Percentiles rank a stretch among this genome's conserved stretches.
Evolutionary conservation across 306 rosid genomes (phyloP).

Genomic region (Malus sieversii): DNA sequence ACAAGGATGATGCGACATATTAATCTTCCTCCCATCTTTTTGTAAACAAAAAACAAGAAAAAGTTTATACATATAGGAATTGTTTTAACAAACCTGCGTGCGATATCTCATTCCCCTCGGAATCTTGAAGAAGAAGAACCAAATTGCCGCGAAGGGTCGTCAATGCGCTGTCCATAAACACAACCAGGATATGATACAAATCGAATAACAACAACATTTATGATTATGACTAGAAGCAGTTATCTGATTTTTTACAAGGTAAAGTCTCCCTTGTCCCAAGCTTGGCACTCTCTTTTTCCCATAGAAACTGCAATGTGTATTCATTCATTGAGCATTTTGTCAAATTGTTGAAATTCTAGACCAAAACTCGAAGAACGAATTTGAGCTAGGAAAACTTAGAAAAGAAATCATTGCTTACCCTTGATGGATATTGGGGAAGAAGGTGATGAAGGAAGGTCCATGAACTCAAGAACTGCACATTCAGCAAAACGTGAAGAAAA

Average conservation of each 20-base stretch:
- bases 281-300: conserved; percentile 61
- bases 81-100: conserved; percentile 40
- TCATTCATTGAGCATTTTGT: conserved; percentile 1
- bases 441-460: conserved; percentile 42
- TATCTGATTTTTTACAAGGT: conserved; percentile 51
- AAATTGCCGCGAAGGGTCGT: conserved; percentile 67
- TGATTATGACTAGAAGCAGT: not conserved
- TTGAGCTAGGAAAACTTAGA: not conserved
- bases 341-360: not conserved
- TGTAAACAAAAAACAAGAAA: too few species aligned
- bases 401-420: conserved; percentile 34
- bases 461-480: conserved; percentile 56
- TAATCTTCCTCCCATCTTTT: conserved; percentile 1
- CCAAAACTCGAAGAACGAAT: not conserved
- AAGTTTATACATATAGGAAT: not conserved
- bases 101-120: conserved; percentile 61
- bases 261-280: conserved; percentile 61
- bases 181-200: conserved; percentile 6
- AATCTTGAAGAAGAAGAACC: conserved; percentile 51
- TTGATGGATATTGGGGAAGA: conserved; percentile 56
- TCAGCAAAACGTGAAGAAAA: not conserved
- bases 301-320: conserved; percentile 59
- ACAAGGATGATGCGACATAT: conserved; percentile 25
- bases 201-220: not conserved
- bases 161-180: conserved; percentile 51